phyloP scores from a whole-genome alignment of 148 eudicot genomes.

The Euryodendron excelsum region DNA sequence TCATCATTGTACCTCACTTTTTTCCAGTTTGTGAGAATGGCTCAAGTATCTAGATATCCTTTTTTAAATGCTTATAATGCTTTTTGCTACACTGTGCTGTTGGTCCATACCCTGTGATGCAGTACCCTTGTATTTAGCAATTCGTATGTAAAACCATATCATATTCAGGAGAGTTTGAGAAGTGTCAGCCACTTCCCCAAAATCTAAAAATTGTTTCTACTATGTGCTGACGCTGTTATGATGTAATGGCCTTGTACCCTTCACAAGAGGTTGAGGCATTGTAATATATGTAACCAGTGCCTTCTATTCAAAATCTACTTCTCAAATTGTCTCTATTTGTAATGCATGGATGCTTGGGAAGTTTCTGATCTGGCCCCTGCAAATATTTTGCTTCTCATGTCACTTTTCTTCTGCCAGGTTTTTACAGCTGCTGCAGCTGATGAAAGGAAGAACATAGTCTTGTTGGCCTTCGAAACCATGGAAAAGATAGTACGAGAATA shows the following conservation, averaged over 20 bases:
- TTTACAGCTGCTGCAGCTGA: constrained; percentile 97
- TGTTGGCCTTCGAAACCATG: constrained; percentile 96
- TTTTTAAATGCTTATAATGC: no score
- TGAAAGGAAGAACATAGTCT: constrained; percentile 87
- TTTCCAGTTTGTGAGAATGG: no score
- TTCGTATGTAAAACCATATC: no score
- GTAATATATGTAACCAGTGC: background rate
- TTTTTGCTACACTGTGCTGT: no score
- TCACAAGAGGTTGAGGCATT: background rate
- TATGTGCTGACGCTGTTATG: background rate
- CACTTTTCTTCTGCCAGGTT: constrained; percentile 48
- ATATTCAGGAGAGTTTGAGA: background rate
- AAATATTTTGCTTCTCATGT: constrained; percentile 5
- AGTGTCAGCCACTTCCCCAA: background rate
- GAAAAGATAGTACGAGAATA: constrained; percentile 97
- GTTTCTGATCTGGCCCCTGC: background rate
- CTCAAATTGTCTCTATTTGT: background rate
- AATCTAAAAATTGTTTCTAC: background rate
- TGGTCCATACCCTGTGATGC: no score
- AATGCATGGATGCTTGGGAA: constrained; percentile 4
- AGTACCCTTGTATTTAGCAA: no score
- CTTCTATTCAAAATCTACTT: background rate
- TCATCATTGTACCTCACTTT: no score
- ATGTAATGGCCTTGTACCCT: background rate
- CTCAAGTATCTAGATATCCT: no score